Percentiles rank a stretch among this genome's conserved stretches.
Conservation (phyloP, 805 yeast species). For the Yarrowia bubula region DNA sequence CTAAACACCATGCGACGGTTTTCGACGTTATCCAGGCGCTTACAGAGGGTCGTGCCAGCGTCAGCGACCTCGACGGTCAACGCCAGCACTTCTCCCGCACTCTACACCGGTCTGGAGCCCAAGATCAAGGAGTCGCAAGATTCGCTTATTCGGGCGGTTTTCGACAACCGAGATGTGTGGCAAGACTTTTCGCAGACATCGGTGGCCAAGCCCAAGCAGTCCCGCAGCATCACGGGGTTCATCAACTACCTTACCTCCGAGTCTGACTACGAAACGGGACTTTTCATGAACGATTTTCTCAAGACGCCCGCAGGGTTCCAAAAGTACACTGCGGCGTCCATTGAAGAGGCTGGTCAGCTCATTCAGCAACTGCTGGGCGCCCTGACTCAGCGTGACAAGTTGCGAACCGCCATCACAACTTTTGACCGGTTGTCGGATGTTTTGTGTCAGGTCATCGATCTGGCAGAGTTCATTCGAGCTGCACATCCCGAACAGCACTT, state of each 20-base stretch:
- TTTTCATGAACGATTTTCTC: constrained; percentile 71
- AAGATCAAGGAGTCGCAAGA: constrained; percentile 29
- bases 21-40: not conserved
- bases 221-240: not conserved
- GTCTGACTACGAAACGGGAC: constrained; percentile 47
- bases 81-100: not conserved
- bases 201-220: not conserved
- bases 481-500: constrained; percentile 75
- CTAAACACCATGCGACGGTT: constrained; percentile 5
- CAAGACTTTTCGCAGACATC: constrained; percentile 22
- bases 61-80: not conserved
- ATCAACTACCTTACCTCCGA: constrained; percentile 30
- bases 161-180: constrained; percentile 31
- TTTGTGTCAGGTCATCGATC: constrained; percentile 87
- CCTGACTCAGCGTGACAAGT: constrained; percentile 33
- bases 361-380: constrained; percentile 52
- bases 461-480: constrained; percentile 87
- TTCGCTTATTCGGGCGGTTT: constrained; percentile 32
- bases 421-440: constrained; percentile 85
- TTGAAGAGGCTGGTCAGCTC: constrained; percentile 61
- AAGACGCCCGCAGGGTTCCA: constrained; percentile 67
- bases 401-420: constrained; percentile 53
- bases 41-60: not conserved
- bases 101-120: constrained; percentile 8
- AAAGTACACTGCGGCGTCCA: constrained; percentile 62